Evolutionary conservation across 2,329 filamentous ascomycete species (phyloP), one percentile per base, ranked within the genome.

Genomic region (Paramyrothecium roridum): DNA sequence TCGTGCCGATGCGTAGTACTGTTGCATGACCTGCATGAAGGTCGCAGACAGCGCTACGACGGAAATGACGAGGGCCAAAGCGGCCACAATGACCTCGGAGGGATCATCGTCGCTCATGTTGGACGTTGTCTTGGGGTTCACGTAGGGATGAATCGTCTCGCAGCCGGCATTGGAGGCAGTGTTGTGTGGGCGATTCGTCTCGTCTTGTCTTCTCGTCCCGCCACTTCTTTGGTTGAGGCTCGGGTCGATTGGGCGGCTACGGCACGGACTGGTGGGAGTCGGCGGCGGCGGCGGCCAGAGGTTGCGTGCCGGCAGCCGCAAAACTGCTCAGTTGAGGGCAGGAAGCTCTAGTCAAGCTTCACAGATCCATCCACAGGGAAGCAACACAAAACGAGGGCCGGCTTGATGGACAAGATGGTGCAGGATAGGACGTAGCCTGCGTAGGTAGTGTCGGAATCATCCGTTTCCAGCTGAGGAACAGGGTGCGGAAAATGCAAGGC

Each of bases 1-100:
- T n/a, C 73, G 71, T 0, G 79, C 78, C 11, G 79, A 80, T 0
- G 78, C 72, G 21, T 73, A 73, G 65, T 80, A 81, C 56, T 81
- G 79, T 57, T 81, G 79, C 30, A 77, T 62, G 11, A 80, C 76
- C 59, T 81, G 79, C 58, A 79, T 69, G 12, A 74, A 62, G 1
- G 78, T 76, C 1, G 76, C 76, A 10, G 70, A 50, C 3, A 81
- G 63, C 17, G 79, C 79, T 8, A 81, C 67, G 8, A 80, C 62
- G 7, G 79, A 80, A 43, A 81, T 67, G 34, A 78, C 63, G 30
- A 81, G 70, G 46, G 79, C 79, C 21, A 75, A 75, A 21, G 70
- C 58, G 57, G 76, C 76, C 47, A 80, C 68, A 12, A 68, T 60
- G 30, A 74, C 67, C 56, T 75, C 73, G 16, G 67, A 60, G 22